Evolutionary conservation across 2,329 filamentous ascomycete species (phyloP), one percentile per base, ranked within the genome.

Genomic region (Phaeosphaeria sp.): DNA sequence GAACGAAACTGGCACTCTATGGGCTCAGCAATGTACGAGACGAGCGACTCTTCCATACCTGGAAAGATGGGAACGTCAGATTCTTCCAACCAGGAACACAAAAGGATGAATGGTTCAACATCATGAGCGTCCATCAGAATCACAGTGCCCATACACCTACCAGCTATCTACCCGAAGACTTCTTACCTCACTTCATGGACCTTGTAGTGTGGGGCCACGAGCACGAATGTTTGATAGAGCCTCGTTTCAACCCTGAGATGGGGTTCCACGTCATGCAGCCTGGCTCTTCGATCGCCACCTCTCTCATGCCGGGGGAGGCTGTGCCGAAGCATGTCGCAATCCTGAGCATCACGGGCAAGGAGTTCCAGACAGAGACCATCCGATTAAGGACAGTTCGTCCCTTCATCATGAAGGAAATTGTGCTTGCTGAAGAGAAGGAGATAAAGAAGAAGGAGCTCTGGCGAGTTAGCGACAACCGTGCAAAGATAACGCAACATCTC

Each of bases 261-360:
- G 90, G 90, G 0, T 99, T 99, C 67, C 88, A 95, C 66, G 94
- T 99, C 62, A 97, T 99, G 87, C 95, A 99, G 71, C 95, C 95
- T 0, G 95, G 95, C 0, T 99, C 95, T 0, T 98, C 95, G 0
- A 90, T 99, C 0, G 95, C 94, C 0, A 99, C 95, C 1, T 98
- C 95, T 0, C 82, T 99, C 0, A 89, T 95, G 9, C 90, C 91
- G 0, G 93, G 93, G 25, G 95, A 99, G 78, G 91, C 95, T 0
- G 92, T 93, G 1, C 83, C 92, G 7, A 99, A 99, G 74, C 91
- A 98, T 55, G 91, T 98, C 6, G 89, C 93, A 1, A 90, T 99
- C 20, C 75, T 98, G 50, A 95, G 84, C 65, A 82, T 99, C 52
- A 95, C 89, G 0, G 94, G 93, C 9, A 91, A 88, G 58, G 86